Percentiles rank a stretch among this genome's conserved stretches.
phyloP scores from a whole-genome alignment of 371 early-diverging fungal genomes.

The Mortierella sp. region DNA sequence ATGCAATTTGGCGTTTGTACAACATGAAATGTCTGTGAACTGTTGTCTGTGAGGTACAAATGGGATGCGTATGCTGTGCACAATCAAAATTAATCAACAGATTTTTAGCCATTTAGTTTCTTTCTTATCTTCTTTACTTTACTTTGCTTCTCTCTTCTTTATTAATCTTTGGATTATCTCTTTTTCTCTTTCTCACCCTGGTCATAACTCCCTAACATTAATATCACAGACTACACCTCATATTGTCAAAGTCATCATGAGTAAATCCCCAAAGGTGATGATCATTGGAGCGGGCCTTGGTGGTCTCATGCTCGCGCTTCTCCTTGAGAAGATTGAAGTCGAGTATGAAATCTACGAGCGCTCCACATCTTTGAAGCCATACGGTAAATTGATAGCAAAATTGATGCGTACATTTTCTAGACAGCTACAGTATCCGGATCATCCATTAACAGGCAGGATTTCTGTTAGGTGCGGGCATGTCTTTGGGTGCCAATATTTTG shows the following conservation, averaged over 20 bases:
- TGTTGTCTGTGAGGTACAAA: too few relatives aligned
- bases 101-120: neutral
- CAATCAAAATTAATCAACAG: too few relatives aligned
- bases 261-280: neutral
- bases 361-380: constrained; percentile 12
- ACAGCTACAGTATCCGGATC: too few relatives aligned
- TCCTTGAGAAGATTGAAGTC: constrained; percentile 22
- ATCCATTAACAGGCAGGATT: neutral
- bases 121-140: too few relatives aligned
- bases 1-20: too few relatives aligned
- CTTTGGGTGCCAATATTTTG: constrained; percentile 14
- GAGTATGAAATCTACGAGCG: constrained; percentile 30
- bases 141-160: neutral
- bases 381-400: constrained; percentile 10
- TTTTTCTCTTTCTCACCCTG: neutral
- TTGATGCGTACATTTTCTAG: neutral
- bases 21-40: too few relatives aligned
- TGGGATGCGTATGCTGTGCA: too few relatives aligned
- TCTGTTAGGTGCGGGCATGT: constrained; percentile 16
- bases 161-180: neutral
- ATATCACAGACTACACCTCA: too few relatives aligned
- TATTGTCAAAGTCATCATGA: neutral
- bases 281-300: constrained; percentile 39
- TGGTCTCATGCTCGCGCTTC: constrained; percentile 22
- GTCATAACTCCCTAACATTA: too few relatives aligned